Evolutionary conservation across 169 alveolate species (phyloP).

Genomic region (Neospora caninum): DNA sequence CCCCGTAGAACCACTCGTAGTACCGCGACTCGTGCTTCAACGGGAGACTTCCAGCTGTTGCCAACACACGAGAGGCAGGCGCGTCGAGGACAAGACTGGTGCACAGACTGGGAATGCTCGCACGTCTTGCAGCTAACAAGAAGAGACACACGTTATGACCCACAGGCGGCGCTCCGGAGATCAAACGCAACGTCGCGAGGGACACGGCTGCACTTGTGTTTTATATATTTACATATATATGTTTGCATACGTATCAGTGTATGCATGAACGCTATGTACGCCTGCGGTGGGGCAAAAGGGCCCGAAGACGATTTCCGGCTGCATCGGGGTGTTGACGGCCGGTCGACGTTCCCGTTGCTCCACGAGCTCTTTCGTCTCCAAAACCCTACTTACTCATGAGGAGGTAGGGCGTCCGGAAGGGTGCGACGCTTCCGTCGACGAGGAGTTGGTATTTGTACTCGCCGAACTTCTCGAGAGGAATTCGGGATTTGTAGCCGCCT

Average conservation of each 20-base stretch:
- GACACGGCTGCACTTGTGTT: too few species aligned
- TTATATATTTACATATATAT: too few species aligned
- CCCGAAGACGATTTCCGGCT: too few species aligned
- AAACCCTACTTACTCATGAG: conserved; percentile 46
- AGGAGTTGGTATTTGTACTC: conserved; percentile 60
- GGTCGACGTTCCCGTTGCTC: neutral
- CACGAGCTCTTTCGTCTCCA: neutral
- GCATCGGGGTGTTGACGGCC: too few species aligned
- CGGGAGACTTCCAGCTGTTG: conserved; percentile 61
- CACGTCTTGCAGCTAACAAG: too few species aligned
- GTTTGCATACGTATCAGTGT: too few species aligned
- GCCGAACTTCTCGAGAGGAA: conserved; percentile 50
- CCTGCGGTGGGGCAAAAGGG: too few species aligned
- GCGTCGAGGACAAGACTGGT: neutral
- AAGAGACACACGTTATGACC: too few species aligned
- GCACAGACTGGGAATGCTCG: neutral
- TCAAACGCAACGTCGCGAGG: too few species aligned
- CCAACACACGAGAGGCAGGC: neutral
- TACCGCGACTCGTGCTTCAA: conserved; percentile 60
- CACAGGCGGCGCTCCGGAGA: too few species aligned
- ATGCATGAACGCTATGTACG: too few species aligned
- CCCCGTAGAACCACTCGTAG: conserved; percentile 68
- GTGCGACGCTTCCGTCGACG: conserved; percentile 68
- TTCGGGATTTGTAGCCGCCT: conserved; percentile 42
- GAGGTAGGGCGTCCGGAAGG: conserved; percentile 67